phyloP scores from a whole-genome alignment of 2,329 filamentous ascomycete species.

The Aspergillus sp. region DNA sequence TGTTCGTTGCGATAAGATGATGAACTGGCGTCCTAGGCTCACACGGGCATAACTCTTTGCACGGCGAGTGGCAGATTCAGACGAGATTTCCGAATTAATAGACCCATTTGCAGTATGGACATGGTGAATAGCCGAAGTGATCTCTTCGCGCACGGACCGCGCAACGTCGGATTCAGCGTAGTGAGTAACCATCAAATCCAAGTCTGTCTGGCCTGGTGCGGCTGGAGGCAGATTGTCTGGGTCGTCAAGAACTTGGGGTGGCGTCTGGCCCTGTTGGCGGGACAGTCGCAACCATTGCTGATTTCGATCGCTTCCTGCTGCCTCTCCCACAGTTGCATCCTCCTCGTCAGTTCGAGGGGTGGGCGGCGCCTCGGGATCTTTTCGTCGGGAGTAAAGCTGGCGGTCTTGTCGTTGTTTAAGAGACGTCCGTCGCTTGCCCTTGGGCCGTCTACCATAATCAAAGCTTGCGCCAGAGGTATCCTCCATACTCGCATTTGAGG shows the following conservation, averaged over 20 bases:
- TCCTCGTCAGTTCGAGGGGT: conserved; percentile 67
- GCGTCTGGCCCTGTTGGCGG: conserved; percentile 52
- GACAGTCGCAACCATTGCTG: conserved; percentile 63
- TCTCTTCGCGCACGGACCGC: conserved; percentile 71
- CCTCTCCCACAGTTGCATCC: conserved; percentile 52
- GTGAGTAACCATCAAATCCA: conserved; percentile 75
- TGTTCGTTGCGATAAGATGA: conserved; percentile 84
- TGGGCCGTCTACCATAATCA: conserved; percentile 64
- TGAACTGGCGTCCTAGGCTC: conserved; percentile 76
- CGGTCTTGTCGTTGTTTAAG: conserved; percentile 83
- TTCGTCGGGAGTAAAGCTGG: conserved; percentile 84
- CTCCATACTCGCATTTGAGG: conserved; percentile 72
- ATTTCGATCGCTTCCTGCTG: conserved; percentile 43
- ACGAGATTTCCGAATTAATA: conserved; percentile 55
- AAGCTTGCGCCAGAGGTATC: conserved; percentile 63
- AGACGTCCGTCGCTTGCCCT: conserved; percentile 72
- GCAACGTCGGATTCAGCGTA: conserved; percentile 80
- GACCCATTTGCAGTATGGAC: conserved; percentile 70
- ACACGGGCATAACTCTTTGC: conserved; percentile 81
- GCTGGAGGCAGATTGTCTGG: conserved; percentile 60
- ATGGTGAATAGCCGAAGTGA: conserved; percentile 64
- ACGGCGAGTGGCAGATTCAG: conserved; percentile 53
- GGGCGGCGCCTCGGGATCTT: conserved; percentile 54
- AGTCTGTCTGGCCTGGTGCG: conserved; percentile 68
- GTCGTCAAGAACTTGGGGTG: conserved; percentile 68